Base-by-base conservation (phyloP, 23 red algal species). In the Chondrus crispus region DNA sequence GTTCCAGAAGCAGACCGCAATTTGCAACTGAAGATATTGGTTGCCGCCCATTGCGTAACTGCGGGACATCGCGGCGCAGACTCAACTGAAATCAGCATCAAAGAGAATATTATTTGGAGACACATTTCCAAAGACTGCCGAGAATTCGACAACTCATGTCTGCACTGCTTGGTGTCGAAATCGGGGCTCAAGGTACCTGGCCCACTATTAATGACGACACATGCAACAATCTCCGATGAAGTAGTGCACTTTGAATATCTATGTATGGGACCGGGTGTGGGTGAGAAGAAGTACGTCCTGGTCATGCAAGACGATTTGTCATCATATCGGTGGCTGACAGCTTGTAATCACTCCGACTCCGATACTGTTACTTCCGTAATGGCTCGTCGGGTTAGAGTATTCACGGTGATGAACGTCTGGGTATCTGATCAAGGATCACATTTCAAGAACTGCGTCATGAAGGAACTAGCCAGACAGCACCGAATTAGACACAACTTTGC, bases 231-330 rank as follows among this genome's bases (percentile, higher is more conserved):
- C 3, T 36, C 69, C 10, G 64, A 89, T 46, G 70, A 89, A 30
- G 70, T 89, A 4, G 6, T 89, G n/a, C 85, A 89, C 39, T 72
- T 22, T 62, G 85, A 89, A 63, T 89, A 55, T 46, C 46, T 75
- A 13, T 88, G 55, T 36, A 74, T 88, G 41, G 84, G 84, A 29
- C 78, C 78, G 51, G 51, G 48, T 8, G 41, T n/a, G 46, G 78
- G 5, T n/a, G 45, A 52, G 44, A 22, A 35, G 19, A 82, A 82
- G 52, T 82, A 82, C 51, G 52, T 60, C 12, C 51, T 82, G 22
- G 78, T 82, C 9, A 36, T 82, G 24, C 29, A 82, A 38, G 78
- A 82, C 55, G 78, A 82, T 51, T 38, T 82, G 26, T 64, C 11
- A 24, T 43, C 39, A 37, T 76, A 76, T 76, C 24, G 71, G 28